phyloP scores from a whole-genome alignment of 1,284 basidiomycete species.

The Cutaneotrichosporon mucoides region DNA sequence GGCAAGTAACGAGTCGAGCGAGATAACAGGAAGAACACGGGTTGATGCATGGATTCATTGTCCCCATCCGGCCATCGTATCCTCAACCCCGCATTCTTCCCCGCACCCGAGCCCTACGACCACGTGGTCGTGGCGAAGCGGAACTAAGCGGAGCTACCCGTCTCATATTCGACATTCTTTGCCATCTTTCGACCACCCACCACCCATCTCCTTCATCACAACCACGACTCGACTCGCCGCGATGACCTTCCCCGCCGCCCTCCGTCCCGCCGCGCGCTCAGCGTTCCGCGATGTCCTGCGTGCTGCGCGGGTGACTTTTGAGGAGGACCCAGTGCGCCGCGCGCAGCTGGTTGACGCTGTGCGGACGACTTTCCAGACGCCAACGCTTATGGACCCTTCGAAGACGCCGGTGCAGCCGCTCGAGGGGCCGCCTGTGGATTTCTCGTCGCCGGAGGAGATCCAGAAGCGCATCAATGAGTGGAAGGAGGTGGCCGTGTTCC shows the following conservation, averaged over 20 bases:
- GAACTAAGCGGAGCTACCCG: too few relatives aligned
- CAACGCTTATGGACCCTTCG: constrained; percentile 34
- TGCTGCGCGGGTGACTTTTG: constrained; percentile 43
- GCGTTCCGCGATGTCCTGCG: constrained; percentile 44
- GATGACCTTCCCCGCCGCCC: constrained; percentile 29
- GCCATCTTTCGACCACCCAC: too few relatives aligned
- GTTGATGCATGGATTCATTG: too few relatives aligned
- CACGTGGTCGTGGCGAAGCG: too few relatives aligned
- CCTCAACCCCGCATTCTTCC: too few relatives aligned
- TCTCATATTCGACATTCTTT: too few relatives aligned
- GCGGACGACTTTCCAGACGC: constrained; percentile 39
- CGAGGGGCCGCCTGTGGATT: constrained; percentile 19
- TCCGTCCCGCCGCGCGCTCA: constrained; percentile 36
- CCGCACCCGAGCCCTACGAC: too few relatives aligned
- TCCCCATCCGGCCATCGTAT: too few relatives aligned
- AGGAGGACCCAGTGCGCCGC: constrained; percentile 37
- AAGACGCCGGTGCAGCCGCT: constrained; percentile 8
- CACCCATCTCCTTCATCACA: too few relatives aligned
- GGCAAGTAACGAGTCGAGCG: too few relatives aligned
- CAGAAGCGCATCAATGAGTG: constrained; percentile 44
- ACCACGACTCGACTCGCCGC: too few relatives aligned
- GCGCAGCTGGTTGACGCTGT: constrained; percentile 30
- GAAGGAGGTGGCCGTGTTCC: constrained; percentile 44
- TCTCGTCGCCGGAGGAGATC: constrained; percentile 27
- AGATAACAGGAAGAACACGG: too few relatives aligned